A percentile compares a stretch with the other conserved stretches of the same genome.
These are phyloP conservation scores for Solanum lignicaule DNA, from an alignment of 257 asterid genomes.

Conservation along the genomic window DNA sequence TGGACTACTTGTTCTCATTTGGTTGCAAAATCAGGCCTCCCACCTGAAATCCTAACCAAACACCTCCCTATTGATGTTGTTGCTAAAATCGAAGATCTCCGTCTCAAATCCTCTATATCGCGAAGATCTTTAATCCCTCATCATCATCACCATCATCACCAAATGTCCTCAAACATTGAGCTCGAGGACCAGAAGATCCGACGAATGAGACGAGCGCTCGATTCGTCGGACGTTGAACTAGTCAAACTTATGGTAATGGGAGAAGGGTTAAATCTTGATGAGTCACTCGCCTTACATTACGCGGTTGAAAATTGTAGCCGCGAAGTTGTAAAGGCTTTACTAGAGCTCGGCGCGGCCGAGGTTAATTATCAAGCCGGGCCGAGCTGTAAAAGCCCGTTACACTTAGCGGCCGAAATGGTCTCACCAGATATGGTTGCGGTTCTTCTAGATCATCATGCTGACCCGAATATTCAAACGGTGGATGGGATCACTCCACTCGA, in stretches of 20 bases:
- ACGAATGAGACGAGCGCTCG: conserved; percentile 88
- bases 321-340: conserved; percentile 78
- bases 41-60: conserved; percentile 69
- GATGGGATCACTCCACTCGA: conserved; percentile 80
- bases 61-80: conserved; percentile 80
- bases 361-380: conserved; percentile 87
- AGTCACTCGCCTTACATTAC: conserved; percentile 71
- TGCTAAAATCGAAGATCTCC: conserved; percentile 78
- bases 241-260: conserved; percentile 99
- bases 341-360: conserved; percentile 91
- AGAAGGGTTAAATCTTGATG: conserved; percentile 83
- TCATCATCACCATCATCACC: conserved; percentile 47
- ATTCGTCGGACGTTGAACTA: conserved; percentile 83
- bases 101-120: conserved; percentile 59
- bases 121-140: conserved; percentile 47
- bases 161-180: conserved; percentile 33
- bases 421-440: conserved; percentile 98
- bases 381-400: conserved; percentile 69
- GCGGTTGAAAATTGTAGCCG: conserved; percentile 82
- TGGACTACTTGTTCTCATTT: conserved; percentile 86
- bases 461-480: conserved; percentile 61
- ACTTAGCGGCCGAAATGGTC: conserved; percentile 87
- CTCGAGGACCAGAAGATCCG: conserved; percentile 87
- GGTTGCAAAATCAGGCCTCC: conserved; percentile 84
- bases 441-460: conserved; percentile 91